Evolutionary conservation across 2,329 filamentous ascomycete species (phyloP).

Genomic region (Blastomyces parvus): DNA sequence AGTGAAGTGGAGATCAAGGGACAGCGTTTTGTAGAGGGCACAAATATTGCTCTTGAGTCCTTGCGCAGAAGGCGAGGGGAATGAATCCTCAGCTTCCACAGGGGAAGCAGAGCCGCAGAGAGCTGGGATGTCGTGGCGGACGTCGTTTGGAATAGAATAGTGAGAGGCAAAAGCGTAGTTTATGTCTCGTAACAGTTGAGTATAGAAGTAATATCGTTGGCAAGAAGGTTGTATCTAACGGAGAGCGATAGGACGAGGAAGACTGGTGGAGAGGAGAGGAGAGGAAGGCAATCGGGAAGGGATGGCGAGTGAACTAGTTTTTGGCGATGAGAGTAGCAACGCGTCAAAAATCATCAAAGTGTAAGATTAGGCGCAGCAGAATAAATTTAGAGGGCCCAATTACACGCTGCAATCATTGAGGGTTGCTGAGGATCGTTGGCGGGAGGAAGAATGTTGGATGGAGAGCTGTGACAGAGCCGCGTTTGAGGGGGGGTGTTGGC

Average conservation of each 20-base stretch:
- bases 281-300: neutral
- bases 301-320: too few species aligned
- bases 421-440: neutral
- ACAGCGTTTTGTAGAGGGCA: slow-evolving; percentile 16
- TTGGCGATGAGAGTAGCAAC: neutral
- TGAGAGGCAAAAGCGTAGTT: neutral
- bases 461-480: neutral
- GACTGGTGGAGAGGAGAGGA: neutral
- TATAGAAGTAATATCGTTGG: slow-evolving; percentile 6
- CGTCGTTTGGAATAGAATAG: neutral
- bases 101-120: slow-evolving; percentile 17
- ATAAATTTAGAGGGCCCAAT: neutral
- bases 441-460: neutral
- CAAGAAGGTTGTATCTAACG: neutral
- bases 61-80: slow-evolving; percentile 17
- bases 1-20: slow-evolving; percentile 7
- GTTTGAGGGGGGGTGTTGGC: neutral
- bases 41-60: slow-evolving; percentile 15
- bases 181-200: neutral
- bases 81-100: slow-evolving; percentile 21
- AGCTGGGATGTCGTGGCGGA: slow-evolving; percentile 3
- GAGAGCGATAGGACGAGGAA: slow-evolving; percentile 7
- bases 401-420: neutral
- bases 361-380: neutral
- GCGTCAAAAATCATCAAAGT: neutral